A percentile compares a stretch with the other conserved stretches of the same genome.
These are phyloP conservation scores for Cucumis variabilis DNA, from an alignment of 331 rosid genomes.

Conservation along the genomic window DNA sequence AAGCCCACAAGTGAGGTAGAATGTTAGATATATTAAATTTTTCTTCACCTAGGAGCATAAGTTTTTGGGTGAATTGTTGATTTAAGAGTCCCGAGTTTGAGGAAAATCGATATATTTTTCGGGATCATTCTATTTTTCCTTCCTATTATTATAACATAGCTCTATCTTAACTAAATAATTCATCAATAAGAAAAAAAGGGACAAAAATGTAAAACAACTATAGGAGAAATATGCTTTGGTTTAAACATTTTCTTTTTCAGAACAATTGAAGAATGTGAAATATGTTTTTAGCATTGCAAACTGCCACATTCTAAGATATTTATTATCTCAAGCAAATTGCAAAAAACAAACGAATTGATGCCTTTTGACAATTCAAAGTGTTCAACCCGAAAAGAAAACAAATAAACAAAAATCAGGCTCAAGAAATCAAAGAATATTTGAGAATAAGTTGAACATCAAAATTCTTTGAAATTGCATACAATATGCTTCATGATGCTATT, in stretches of 20 bases:
- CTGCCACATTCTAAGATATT: neutral
- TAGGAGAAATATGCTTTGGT: slow-evolving; percentile 1
- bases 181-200: neutral
- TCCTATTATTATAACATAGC: neutral
- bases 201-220: neutral
- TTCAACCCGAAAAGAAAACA: neutral
- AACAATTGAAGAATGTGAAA: neutral
- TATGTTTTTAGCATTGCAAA: neutral
- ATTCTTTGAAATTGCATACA: neutral
- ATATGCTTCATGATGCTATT: neutral
- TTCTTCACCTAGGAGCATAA: too few species aligned
- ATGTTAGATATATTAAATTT: too few species aligned
- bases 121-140: too few species aligned
- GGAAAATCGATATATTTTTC: too few species aligned
- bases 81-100: too few species aligned
- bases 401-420: neutral
- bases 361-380: neutral
- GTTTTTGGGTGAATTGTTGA: too few species aligned
- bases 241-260: neutral
- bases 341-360: neutral
- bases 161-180: neutral
- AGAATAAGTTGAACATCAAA: neutral
- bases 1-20: too few species aligned
- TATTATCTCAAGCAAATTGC: slow-evolving; percentile 3
- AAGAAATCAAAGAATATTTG: neutral